Percentiles rank a stretch among this genome's conserved stretches.
Conservation (phyloP, 805 yeast species). For the Monosporozyma aquatica region DNA sequence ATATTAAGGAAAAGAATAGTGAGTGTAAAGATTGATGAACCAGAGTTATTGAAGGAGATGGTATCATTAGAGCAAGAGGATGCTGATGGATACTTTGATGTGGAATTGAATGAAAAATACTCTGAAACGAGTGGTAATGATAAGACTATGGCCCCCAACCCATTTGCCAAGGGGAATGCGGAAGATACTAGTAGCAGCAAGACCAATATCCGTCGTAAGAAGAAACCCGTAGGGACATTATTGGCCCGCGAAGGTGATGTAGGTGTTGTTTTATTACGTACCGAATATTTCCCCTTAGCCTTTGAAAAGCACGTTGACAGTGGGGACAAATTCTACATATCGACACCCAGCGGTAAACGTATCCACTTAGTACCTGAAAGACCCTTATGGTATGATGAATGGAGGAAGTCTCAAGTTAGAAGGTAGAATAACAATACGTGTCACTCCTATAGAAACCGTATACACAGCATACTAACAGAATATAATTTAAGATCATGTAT, state of each 20-base stretch:
- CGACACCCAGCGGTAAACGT: not conserved
- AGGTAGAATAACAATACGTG: not conserved
- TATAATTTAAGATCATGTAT: not conserved
- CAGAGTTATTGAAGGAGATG: conserved; percentile 4
- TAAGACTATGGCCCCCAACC: not conserved
- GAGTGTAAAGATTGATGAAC: conserved; percentile 39
- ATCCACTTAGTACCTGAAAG: conserved; percentile 10
- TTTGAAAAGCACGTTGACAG: conserved; percentile 15
- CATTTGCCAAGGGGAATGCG: not conserved
- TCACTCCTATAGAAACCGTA: no score
- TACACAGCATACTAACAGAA: no score
- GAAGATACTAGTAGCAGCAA: no score
- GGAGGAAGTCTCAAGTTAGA: conserved; percentile 2
- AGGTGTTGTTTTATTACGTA: conserved; percentile 57
- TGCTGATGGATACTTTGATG: conserved; percentile 11
- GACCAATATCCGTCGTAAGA: no score
- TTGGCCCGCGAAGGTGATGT: conserved; percentile 46
- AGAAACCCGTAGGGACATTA: conserved; percentile 51
- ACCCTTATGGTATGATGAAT: conserved; percentile 19
- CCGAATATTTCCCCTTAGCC: conserved; percentile 33
- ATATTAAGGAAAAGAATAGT: conserved; percentile 72
- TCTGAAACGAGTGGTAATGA: not conserved
- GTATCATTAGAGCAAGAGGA: no score
- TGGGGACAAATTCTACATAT: conserved; percentile 9
- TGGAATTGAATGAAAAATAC: conserved; percentile 5